These are phyloP conservation scores for Fusarium albidum DNA, from an alignment of 2,329 filamentous ascomycete species.

Conservation along the genomic window DNA sequence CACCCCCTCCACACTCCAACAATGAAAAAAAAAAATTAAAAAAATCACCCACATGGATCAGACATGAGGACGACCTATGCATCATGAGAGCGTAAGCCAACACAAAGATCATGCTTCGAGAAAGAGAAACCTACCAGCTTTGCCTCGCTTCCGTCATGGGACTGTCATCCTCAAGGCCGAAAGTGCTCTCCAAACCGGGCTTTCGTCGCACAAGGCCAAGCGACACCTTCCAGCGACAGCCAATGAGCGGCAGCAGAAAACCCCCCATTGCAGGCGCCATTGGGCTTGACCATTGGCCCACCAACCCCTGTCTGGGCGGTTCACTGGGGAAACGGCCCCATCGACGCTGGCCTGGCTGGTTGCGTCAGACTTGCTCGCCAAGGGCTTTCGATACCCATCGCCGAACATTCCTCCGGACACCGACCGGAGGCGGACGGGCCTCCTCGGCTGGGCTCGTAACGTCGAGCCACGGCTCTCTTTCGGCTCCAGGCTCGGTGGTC, in stretches of 20 bases:
- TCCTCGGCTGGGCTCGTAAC: conserved; percentile 36
- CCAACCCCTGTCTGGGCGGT: neutral
- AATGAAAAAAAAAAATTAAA: conserved; percentile 1
- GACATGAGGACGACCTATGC: neutral
- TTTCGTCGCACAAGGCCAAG: conserved; percentile 19
- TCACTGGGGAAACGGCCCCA: conserved; percentile 17
- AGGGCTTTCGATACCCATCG: conserved; percentile 27
- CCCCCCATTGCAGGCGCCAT: conserved; percentile 32
- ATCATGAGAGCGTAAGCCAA: conserved; percentile 1
- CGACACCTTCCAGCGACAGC: conserved; percentile 5
- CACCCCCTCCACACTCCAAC: conserved; percentile 21
- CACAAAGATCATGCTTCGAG: neutral
- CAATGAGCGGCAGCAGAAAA: conserved; percentile 23
- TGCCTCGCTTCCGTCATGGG: conserved; percentile 16
- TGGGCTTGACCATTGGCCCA: conserved; percentile 27
- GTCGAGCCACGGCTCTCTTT: conserved; percentile 33
- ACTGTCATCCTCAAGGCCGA: conserved; percentile 19
- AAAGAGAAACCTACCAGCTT: neutral
- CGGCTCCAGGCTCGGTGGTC: conserved; percentile 22
- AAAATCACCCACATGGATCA: conserved; percentile 16
- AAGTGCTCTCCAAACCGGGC: conserved; percentile 11
- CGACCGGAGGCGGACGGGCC: conserved; percentile 37
- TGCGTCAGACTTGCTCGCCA: conserved; percentile 34
- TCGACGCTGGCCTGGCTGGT: conserved; percentile 28
- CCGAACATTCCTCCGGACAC: conserved; percentile 39